Evolutionary conservation across 2,329 filamentous ascomycete species (phyloP).

Genomic region (Berkeleyomyces basicola): DNA sequence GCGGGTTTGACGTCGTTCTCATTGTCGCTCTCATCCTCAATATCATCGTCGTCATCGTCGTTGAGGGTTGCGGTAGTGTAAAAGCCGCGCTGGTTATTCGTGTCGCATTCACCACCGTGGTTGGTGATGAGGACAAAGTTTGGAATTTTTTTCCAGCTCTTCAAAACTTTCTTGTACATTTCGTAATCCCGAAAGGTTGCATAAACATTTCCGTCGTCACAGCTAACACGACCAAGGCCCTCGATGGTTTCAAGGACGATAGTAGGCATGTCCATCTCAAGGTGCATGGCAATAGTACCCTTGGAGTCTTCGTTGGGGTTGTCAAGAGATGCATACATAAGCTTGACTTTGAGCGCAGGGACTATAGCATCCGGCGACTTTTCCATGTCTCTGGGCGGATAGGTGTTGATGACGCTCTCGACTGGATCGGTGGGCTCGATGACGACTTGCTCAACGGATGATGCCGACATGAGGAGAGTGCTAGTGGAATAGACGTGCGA

Average conservation of each 20-base stretch:
- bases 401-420: constrained; percentile 13
- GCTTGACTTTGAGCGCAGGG: not conserved
- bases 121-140: constrained; percentile 27
- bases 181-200: constrained; percentile 15
- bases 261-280: constrained; percentile 16
- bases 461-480: not conserved
- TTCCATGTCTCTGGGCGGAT: constrained; percentile 15
- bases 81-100: constrained; percentile 24
- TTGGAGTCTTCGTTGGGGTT: not conserved
- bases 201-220: constrained; percentile 13
- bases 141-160: constrained; percentile 14
- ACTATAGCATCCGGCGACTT: constrained; percentile 11
- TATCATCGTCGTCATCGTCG: constrained; percentile 16
- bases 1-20: too few relatives aligned
- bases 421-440: not conserved
- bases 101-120: constrained; percentile 26
- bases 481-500: not conserved
- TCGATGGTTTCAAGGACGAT: constrained; percentile 16
- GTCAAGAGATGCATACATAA: constrained; percentile 14
- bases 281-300: constrained; percentile 16
- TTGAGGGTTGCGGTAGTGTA: constrained; percentile 21
- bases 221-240: constrained; percentile 14
- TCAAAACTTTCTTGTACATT: constrained; percentile 15
- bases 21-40: not conserved
- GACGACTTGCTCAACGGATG: not conserved